Percentiles rank a stretch among this genome's conserved stretches.
Conservation (phyloP, 768 basidiomycete species). For the Russula brevipes region DNA sequence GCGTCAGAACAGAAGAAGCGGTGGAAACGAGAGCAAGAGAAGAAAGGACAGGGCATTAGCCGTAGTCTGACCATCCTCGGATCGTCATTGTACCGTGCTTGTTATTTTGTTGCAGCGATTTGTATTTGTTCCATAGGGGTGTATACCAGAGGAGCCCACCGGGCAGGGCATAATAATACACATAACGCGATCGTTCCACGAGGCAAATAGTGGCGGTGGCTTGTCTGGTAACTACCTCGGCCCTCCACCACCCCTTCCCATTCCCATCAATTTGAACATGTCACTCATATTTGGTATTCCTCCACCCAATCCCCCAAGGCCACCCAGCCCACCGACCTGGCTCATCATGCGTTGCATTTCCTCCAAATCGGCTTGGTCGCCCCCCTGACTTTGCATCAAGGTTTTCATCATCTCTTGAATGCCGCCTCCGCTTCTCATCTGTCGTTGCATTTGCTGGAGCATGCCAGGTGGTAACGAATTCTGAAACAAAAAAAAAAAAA, state of each 20-base stretch:
- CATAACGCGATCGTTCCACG: conserved; percentile 2
- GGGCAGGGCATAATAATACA: no score
- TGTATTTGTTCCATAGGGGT: no score
- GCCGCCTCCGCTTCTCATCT: conserved; percentile 74
- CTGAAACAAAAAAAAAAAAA: conserved; percentile 35
- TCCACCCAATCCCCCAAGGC: conserved; percentile 58
- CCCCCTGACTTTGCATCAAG: conserved; percentile 94
- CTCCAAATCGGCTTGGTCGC: conserved; percentile 87
- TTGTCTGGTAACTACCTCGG: conserved; percentile 5
- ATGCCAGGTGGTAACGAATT: conserved; percentile 93
- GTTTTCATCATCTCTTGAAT: conserved; percentile 98
- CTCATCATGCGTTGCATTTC: conserved; percentile 97
- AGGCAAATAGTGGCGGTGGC: background rate
- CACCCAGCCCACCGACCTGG: conserved; percentile 68
- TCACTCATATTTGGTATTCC: conserved; percentile 68
- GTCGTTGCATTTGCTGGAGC: conserved; percentile 88
- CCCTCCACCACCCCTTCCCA: conserved; percentile 23
- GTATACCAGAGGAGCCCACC: no score
- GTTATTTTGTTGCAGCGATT: background rate
- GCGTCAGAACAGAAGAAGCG: conserved; percentile 35
- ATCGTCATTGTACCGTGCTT: no score
- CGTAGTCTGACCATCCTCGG: no score
- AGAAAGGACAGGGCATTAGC: background rate
- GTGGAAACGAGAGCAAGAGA: conserved; percentile 30
- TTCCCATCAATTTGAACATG: conserved; percentile 81